These are phyloP conservation scores for Acanthamoeba lenticulata DNA, from an alignment of 208 protist species.

Conservation along the genomic window DNA sequence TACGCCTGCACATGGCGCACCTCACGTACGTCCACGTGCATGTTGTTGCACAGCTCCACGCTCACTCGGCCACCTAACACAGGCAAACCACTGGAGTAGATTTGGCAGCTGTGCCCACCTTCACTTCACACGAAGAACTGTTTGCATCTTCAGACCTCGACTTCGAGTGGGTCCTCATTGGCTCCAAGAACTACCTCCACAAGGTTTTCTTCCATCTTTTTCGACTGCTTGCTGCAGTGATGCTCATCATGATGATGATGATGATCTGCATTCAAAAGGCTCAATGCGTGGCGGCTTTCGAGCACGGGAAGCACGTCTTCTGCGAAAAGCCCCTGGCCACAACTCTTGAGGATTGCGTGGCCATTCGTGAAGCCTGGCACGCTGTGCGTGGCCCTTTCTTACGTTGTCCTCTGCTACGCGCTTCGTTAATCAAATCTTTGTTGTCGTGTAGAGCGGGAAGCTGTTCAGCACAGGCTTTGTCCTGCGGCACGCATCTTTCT, in stretches of 20 bases:
- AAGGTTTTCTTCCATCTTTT: too few species aligned
- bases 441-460: not conserved
- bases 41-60: too few species aligned
- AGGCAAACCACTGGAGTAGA: not conserved
- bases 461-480: constrained; percentile 60
- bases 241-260: not conserved
- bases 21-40: constrained; percentile 15
- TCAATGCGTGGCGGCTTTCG: not conserved
- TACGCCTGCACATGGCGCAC: not conserved
- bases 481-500: constrained; percentile 20
- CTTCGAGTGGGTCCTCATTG: constrained; percentile 57
- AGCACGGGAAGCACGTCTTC: constrained; percentile 61
- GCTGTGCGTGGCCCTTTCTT: not conserved
- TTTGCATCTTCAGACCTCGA: constrained; percentile 9
- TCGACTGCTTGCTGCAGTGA: not conserved
- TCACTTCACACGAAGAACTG: constrained; percentile 28
- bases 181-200: constrained; percentile 47
- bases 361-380: not conserved
- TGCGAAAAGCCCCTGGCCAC: constrained; percentile 61
- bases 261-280: not conserved
- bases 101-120: not conserved
- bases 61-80: not conserved
- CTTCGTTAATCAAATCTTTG: not conserved
- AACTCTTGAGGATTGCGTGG: constrained; percentile 19
- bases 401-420: not conserved